Evolutionary conservation across 1,284 basidiomycete genomes (phyloP).

Genomic region (Trichosporon faecale): DNA sequence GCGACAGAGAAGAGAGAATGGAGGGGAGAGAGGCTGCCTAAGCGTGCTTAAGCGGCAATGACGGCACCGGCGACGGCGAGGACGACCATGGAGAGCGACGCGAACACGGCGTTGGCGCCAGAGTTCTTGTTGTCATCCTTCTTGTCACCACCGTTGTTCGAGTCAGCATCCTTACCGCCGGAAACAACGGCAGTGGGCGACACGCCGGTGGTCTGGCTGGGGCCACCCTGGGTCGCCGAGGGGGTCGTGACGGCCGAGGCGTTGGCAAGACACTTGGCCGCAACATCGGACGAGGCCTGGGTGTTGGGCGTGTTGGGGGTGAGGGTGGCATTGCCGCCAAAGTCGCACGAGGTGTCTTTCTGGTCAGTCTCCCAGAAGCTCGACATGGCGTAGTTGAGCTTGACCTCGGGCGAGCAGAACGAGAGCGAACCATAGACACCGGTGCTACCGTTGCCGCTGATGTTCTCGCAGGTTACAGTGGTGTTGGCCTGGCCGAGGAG

Average conservation of each 20-base stretch:
- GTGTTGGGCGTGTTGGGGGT: background rate
- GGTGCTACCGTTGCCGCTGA: conserved; percentile 67
- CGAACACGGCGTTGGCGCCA: conserved; percentile 7
- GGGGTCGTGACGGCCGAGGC: conserved; percentile 16
- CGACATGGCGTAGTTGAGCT: conserved; percentile 74
- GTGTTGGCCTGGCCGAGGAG: conserved; percentile 63
- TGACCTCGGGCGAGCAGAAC: conserved; percentile 65
- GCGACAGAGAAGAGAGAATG: background rate
- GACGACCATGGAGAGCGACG: conserved; percentile 2
- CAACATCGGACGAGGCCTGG: conserved; percentile 12
- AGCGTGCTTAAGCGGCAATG: background rate
- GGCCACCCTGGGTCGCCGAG: conserved; percentile 10
- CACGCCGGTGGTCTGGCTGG: background rate
- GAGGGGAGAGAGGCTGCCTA: background rate
- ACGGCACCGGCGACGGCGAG: conserved; percentile 5
- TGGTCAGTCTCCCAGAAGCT: conserved; percentile 71
- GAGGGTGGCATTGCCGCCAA: conserved; percentile 73
- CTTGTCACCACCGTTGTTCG: background rate
- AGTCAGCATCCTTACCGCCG: background rate
- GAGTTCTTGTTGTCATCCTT: conserved; percentile 9
- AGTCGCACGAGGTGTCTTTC: conserved; percentile 60
- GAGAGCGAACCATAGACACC: conserved; percentile 73
- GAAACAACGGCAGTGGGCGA: conserved; percentile 1
- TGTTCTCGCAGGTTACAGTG: conserved; percentile 59
- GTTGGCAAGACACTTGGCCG: conserved; percentile 16